These are phyloP conservation scores for Saccharata proteae DNA, from an alignment of 2,329 filamentous ascomycete genomes.

Conservation along the genomic window DNA sequence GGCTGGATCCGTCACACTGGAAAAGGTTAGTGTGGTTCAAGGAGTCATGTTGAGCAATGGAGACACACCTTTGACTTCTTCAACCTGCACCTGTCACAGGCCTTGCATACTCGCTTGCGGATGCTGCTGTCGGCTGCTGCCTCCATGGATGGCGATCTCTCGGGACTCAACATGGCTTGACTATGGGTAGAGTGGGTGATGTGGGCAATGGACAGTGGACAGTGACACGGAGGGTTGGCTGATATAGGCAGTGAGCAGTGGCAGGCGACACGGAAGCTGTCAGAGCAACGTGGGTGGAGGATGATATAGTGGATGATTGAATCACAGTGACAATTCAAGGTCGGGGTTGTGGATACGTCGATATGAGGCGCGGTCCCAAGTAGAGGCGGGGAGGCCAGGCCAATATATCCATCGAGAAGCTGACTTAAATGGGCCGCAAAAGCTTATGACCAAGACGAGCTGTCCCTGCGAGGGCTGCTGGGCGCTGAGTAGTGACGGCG, in stretches of 20 bases:
- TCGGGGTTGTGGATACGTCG: constrained; percentile 7
- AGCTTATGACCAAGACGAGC: constrained; percentile 7
- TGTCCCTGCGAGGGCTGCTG: constrained; percentile 6
- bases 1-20: constrained; percentile 49
- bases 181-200: neutral
- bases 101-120: constrained; percentile 53
- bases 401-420: constrained; percentile 7
- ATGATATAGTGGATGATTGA: constrained; percentile 1
- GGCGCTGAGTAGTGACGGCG: constrained; percentile 7
- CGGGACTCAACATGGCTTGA: constrained; percentile 6
- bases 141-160: constrained; percentile 26
- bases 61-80: constrained; percentile 53
- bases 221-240: neutral
- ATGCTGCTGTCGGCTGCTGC: constrained; percentile 31
- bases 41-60: neutral
- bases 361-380: neutral
- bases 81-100: constrained; percentile 52
- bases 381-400: constrained; percentile 6
- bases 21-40: too few species aligned
- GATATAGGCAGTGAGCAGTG: constrained; percentile 1
- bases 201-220: neutral
- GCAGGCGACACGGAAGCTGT: too few species aligned
- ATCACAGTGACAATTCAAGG: constrained; percentile 21
- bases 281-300: neutral
- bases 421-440: constrained; percentile 8